phyloP scores from a whole-genome alignment of 345 rosid species.

The Adansonia digitata region DNA sequence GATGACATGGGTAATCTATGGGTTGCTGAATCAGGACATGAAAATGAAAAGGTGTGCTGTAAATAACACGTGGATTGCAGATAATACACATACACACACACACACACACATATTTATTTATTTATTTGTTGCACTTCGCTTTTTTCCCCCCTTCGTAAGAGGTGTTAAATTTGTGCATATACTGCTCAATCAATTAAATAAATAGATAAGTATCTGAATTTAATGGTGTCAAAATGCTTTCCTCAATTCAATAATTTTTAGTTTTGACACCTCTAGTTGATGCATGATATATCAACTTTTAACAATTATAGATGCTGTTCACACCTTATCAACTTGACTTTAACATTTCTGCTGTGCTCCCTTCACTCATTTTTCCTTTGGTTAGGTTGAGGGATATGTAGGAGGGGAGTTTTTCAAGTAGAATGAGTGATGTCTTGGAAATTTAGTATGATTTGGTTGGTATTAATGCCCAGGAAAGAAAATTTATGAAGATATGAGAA shows the following conservation, averaged over 20 bases:
- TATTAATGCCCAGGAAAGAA: not conserved
- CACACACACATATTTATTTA: not conserved
- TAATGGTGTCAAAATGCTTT: not conserved
- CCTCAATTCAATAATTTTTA: not conserved
- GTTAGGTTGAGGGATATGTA: not conserved
- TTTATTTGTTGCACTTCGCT: not conserved
- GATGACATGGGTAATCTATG: constrained; percentile 88
- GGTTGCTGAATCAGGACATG: constrained; percentile 99
- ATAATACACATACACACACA: too few relatives aligned
- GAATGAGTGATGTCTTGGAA: not conserved
- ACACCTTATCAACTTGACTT: not conserved
- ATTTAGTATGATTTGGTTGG: not conserved
- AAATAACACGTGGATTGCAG: not conserved
- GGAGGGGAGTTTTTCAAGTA: not conserved
- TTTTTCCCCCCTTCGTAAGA: not conserved
- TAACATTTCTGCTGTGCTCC: not conserved
- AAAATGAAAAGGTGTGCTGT: constrained; percentile 77
- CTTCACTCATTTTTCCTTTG: not conserved
- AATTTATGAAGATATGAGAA: not conserved
- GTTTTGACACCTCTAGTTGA: not conserved
- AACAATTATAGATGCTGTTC: not conserved
- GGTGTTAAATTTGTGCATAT: not conserved
- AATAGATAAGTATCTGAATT: not conserved
- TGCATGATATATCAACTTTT: not conserved
- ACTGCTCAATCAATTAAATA: not conserved